Base-by-base conservation (phyloP, 78 protist species). In the Carpediemonas membranifera region DNA sequence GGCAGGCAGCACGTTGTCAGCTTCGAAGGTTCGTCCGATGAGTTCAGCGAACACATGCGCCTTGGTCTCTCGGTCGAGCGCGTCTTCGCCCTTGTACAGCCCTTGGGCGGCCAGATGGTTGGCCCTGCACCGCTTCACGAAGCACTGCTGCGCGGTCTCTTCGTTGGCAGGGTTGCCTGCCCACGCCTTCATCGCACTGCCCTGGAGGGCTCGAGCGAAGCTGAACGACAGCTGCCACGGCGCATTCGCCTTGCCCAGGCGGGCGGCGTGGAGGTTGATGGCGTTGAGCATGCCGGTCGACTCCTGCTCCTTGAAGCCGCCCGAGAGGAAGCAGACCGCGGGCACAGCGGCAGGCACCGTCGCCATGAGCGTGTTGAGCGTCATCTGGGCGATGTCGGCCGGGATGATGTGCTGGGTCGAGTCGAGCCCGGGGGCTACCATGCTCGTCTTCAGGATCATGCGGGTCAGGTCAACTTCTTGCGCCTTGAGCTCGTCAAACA, bases 171-270 rank as follows among this genome's bases (percentile, higher is more conserved):
- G 33, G 21, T n/a, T n/a, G 24, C 55, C 55, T 24, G 21, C 24
- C 56, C 24, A 55, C 34, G 28, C 44, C 80, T 80, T 83, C 56
- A 82, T 50, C 41, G 24, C 55, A 25, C 86, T 36, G 16, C 64
- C 54, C 73, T 82, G 95, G 16, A 90, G 78, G 25, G 96, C 96
- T 33, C 96, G 76, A 31, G 92, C 96, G 65, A 65, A 91, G 30
- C 84, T 73, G 92, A 89, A 91, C 33, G 87, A 30, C 52, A 89
- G 67, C 21, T 68, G 0, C 96, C 96, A 91, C 51, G 96, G 96
- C 50, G n/a, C n/a, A 52, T 47, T 11, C 60, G 33, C 5, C 16
- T 47, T 14, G 25, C 35, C 31, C n/a, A n/a, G n/a, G n/a, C n/a
- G n/a, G n/a, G n/a, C n/a, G 24, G 0, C 7, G 24, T n/a, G 21